These are phyloP conservation scores for Euphorbia lathyris DNA, from an alignment of 345 rosid genomes.

Conservation along the genomic window DNA sequence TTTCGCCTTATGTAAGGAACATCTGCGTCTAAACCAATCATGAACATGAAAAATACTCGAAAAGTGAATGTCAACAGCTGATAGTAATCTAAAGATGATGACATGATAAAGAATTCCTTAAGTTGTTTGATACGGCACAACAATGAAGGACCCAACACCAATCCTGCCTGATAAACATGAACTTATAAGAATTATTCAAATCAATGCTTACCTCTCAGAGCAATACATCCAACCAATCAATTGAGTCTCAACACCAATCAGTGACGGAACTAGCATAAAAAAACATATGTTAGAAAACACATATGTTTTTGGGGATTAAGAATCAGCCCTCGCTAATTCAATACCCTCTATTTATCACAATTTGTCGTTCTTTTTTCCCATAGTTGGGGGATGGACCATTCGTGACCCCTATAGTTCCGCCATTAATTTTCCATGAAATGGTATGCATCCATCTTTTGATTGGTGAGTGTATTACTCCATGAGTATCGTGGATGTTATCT, in stretches of 20 bases:
- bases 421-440: no score
- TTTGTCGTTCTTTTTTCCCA: no score
- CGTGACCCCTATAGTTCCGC: no score
- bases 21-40: slow-evolving; percentile 71
- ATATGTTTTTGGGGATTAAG: no score
- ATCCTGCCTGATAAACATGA: slow-evolving; percentile 57
- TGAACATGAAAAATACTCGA: slow-evolving; percentile 69
- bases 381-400: no score
- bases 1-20: slow-evolving; percentile 48
- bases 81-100: slow-evolving; percentile 52
- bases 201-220: not conserved
- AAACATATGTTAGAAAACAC: no score
- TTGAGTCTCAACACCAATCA: no score
- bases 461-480: not conserved
- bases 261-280: no score
- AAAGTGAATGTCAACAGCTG: slow-evolving; percentile 41
- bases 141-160: slow-evolving; percentile 65
- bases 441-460: not conserved
- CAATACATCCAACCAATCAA: not conserved
- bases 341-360: no score
- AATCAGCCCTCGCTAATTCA: no score
- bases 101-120: slow-evolving; percentile 47
- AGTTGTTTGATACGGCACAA: slow-evolving; percentile 47
- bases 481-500: not conserved
- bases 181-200: not conserved